These are phyloP conservation scores for Aspergillus tanneri DNA, from an alignment of 2,329 filamentous ascomycete species.

Conservation along the genomic window DNA sequence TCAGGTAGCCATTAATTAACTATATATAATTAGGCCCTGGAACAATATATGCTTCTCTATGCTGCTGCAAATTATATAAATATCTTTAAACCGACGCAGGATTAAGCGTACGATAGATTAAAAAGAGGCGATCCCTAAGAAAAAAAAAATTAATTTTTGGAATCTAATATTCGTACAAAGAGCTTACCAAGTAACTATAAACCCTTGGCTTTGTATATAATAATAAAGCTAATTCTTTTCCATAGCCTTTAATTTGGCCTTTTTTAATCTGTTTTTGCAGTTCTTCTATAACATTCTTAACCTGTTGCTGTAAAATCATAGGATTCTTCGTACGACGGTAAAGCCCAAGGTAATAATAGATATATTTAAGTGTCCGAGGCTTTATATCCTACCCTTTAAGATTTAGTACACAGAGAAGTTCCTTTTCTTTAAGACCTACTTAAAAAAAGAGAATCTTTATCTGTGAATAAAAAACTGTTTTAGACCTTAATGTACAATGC, in stretches of 20 bases:
- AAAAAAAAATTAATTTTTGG: neutral
- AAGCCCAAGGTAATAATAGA: constrained; percentile 11
- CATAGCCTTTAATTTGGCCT: constrained; percentile 17
- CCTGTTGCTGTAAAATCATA: constrained; percentile 2
- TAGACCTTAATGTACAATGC: neutral
- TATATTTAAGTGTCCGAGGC: constrained; percentile 8
- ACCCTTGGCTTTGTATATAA: constrained; percentile 12
- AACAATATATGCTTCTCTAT: constrained; percentile 15
- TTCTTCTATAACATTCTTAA: too few relatives aligned
- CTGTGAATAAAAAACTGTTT: constrained; percentile 10
- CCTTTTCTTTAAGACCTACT: too few relatives aligned
- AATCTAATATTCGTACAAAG: neutral
- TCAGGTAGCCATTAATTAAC: constrained; percentile 23
- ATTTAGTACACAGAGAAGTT: constrained; percentile 14
- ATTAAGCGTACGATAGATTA: constrained; percentile 7
- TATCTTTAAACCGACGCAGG: constrained; percentile 8
- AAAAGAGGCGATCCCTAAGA: constrained; percentile 17
- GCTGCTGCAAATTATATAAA: constrained; percentile 8
- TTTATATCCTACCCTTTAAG: constrained; percentile 13
- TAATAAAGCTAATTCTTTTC: constrained; percentile 12
- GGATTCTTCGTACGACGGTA: constrained; percentile 6
- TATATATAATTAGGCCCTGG: constrained; percentile 22
- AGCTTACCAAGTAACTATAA: constrained; percentile 9
- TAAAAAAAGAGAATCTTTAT: constrained; percentile 18
- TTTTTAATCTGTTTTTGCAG: too few relatives aligned